A percentile compares a stretch with the other conserved stretches of the same genome.
phyloP scores from a whole-genome alignment of 1,139 yeast species.

The Diutina rugosa region DNA sequence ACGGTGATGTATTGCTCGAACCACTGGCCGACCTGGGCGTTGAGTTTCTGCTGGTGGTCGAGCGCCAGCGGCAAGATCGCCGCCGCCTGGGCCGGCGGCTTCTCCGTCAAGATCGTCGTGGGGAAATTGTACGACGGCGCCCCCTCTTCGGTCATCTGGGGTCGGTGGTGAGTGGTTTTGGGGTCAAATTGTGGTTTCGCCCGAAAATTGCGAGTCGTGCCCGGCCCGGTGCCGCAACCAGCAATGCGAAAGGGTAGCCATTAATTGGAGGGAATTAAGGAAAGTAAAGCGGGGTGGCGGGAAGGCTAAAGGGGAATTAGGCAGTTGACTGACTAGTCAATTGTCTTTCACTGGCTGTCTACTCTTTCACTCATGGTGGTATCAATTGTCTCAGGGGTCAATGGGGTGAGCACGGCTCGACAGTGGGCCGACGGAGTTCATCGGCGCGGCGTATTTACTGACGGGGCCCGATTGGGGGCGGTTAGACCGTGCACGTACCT shows the following conservation, averaged over 20 bases:
- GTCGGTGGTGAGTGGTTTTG: background rate
- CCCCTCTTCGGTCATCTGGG: background rate
- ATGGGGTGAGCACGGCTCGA: too few relatives aligned
- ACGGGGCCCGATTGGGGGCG: too few relatives aligned
- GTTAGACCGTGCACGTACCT: too few relatives aligned
- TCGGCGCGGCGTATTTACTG: too few relatives aligned
- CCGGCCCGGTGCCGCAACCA: background rate
- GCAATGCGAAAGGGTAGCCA: background rate
- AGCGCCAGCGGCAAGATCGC: background rate
- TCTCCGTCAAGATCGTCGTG: background rate
- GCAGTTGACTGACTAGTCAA: too few relatives aligned
- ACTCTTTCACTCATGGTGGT: too few relatives aligned
- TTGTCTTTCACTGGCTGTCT: too few relatives aligned
- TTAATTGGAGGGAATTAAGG: too few relatives aligned
- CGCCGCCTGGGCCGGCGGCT: conserved; percentile 1
- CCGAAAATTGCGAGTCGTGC: background rate
- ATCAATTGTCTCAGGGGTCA: too few relatives aligned
- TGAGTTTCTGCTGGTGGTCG: background rate
- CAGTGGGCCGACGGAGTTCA: too few relatives aligned
- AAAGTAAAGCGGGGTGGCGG: too few relatives aligned
- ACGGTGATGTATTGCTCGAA: background rate
- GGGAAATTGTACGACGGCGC: conserved; percentile 2
- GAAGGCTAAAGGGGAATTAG: too few relatives aligned
- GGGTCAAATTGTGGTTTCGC: background rate
- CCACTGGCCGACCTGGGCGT: background rate